These are phyloP conservation scores for Suillus variegatus DNA, from an alignment of 768 basidiomycete species.

Conservation along the genomic window DNA sequence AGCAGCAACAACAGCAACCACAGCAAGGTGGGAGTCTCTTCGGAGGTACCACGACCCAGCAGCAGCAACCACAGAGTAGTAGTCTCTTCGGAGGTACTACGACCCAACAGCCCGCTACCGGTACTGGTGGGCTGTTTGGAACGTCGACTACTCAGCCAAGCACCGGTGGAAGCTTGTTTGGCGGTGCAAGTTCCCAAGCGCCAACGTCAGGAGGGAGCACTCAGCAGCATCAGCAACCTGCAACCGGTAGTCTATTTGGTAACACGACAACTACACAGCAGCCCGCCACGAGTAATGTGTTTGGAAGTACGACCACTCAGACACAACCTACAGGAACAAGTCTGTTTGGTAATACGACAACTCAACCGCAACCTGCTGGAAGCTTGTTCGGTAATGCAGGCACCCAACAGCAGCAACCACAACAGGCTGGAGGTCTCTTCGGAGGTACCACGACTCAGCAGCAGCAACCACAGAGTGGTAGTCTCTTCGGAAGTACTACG, in stretches of 20 bases:
- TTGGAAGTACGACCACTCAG: slow-evolving; percentile 17
- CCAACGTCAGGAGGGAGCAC: slow-evolving; percentile 21
- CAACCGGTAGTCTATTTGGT: slow-evolving; percentile 22
- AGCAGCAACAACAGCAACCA: slow-evolving; percentile 13
- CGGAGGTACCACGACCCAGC: slow-evolving; percentile 7
- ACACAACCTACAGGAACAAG: slow-evolving; percentile 12
- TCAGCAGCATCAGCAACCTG: slow-evolving; percentile 3
- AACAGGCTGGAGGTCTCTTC: slow-evolving; percentile 27
- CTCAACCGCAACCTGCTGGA: slow-evolving; percentile 10
- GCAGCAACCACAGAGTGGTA: slow-evolving; percentile 23
- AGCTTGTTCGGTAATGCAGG: slow-evolving; percentile 25
- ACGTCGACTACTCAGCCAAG: slow-evolving; percentile 10
- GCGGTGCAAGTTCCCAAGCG: slow-evolving; percentile 13
- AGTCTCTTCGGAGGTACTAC: slow-evolving; percentile 27
- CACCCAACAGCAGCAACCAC: slow-evolving; percentile 22
- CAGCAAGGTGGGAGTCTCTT: slow-evolving; percentile 19
- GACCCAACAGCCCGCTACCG: slow-evolving; percentile 17
- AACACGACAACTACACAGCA: slow-evolving; percentile 15
- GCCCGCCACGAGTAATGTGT: slow-evolving; percentile 20
- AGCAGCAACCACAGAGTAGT: slow-evolving; percentile 20
- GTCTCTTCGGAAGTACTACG: slow-evolving; percentile 27
- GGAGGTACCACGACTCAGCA: slow-evolving; percentile 13
- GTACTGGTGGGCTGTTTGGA: slow-evolving; percentile 19
- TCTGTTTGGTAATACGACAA: slow-evolving; percentile 15
- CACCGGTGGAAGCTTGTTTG: slow-evolving; percentile 20